These are phyloP conservation scores for Tricholomella constricta DNA, from an alignment of 768 basidiomycete species.

Conservation along the genomic window DNA sequence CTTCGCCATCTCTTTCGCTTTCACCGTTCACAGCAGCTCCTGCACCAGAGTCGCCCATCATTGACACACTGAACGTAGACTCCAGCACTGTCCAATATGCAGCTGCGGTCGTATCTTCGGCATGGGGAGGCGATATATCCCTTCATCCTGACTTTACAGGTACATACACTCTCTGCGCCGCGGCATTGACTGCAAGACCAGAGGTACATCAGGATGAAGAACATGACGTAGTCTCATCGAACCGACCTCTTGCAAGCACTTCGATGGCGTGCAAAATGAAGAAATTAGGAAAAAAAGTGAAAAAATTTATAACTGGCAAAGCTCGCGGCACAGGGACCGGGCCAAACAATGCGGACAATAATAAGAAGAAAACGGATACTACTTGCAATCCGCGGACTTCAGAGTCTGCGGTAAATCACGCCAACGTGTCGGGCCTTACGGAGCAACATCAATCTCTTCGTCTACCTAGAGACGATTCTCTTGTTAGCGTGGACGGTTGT, in stretches of 20 bases:
- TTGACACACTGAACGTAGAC: slow-evolving; percentile 7
- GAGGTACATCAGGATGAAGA: neutral
- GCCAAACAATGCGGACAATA: neutral
- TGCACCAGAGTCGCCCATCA: slow-evolving; percentile 7
- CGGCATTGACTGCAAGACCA: neutral
- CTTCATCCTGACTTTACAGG: slow-evolving; percentile 11
- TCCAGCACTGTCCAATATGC: slow-evolving; percentile 35
- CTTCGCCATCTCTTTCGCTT: slow-evolving; percentile 19
- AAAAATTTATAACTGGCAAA: slow-evolving; percentile 24
- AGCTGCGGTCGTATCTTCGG: slow-evolving; percentile 34
- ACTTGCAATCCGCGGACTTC: neutral
- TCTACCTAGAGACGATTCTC: neutral
- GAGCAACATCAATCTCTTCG: neutral
- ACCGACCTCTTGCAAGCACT: slow-evolving; percentile 1
- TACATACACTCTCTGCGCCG: neutral
- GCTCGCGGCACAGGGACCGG: neutral
- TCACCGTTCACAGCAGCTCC: slow-evolving; percentile 20
- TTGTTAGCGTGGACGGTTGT: neutral
- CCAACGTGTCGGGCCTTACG: neutral
- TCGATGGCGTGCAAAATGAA: slow-evolving; percentile 24
- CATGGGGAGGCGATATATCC: slow-evolving; percentile 25
- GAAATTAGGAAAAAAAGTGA: slow-evolving; percentile 29
- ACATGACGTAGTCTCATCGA: neutral
- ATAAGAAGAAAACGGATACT: neutral
- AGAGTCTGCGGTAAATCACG: neutral